phyloP scores from a whole-genome alignment of 768 basidiomycete genomes.

The Boletus tomentosulus region DNA sequence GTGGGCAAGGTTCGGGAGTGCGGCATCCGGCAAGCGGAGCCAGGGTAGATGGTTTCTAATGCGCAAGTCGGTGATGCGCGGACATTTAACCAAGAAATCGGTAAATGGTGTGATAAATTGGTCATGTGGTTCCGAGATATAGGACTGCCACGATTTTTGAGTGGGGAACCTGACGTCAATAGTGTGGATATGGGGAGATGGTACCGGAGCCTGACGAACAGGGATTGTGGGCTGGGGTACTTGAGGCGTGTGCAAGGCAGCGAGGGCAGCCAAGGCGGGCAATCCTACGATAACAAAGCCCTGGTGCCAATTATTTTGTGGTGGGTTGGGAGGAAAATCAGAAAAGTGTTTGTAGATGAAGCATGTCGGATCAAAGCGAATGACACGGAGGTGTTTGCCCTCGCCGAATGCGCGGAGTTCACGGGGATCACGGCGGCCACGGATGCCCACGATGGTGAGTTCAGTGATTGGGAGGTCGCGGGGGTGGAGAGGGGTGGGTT shows the following conservation, averaged over 20 bases:
- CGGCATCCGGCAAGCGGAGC: slow-evolving; percentile 16
- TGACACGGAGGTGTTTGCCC: slow-evolving; percentile 34
- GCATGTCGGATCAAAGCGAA: slow-evolving; percentile 43
- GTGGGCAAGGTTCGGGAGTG: slow-evolving; percentile 17
- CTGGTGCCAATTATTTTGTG: slow-evolving; percentile 13
- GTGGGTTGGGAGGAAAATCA: not conserved
- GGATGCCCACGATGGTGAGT: slow-evolving; percentile 37
- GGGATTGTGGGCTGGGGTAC: slow-evolving; percentile 3
- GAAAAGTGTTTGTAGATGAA: slow-evolving; percentile 34
- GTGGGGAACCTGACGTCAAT: slow-evolving; percentile 30
- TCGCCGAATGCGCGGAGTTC: slow-evolving; percentile 33
- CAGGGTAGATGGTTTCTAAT: slow-evolving; percentile 28
- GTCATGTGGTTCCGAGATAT: slow-evolving; percentile 25
- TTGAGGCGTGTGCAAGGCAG: not conserved
- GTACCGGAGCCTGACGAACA: slow-evolving; percentile 9
- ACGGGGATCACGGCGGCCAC: slow-evolving; percentile 24
- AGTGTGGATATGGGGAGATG: slow-evolving; percentile 25
- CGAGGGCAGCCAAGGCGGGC: slow-evolving; percentile 10
- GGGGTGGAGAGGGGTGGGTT: slow-evolving; percentile 24
- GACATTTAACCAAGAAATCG: slow-evolving; percentile 24
- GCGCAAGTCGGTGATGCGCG: slow-evolving; percentile 16
- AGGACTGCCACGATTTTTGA: slow-evolving; percentile 29
- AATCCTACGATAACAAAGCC: slow-evolving; percentile 7
- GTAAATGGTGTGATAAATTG: slow-evolving; percentile 25
- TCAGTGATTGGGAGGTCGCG: slow-evolving; percentile 40